Evolutionary conservation across 257 asterid genomes (phyloP).

Genomic region (Cordia subcordata): DNA sequence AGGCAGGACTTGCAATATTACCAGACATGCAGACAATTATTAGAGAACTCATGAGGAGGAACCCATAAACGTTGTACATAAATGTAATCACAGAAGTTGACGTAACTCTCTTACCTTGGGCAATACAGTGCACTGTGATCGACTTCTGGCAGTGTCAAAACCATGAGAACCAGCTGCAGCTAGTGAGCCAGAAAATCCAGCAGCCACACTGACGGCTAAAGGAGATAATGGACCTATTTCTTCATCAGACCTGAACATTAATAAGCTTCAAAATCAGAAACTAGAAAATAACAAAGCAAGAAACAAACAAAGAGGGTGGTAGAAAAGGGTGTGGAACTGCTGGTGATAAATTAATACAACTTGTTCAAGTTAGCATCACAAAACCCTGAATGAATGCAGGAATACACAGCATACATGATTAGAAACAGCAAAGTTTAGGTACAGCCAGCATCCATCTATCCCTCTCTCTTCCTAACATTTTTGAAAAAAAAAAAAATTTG

Average conservation of each 20-base stretch:
- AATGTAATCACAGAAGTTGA: neutral
- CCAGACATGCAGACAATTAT: neutral
- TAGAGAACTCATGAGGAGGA: conserved; percentile 2
- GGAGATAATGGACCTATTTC: conserved; percentile 92
- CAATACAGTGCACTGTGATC: conserved; percentile 74
- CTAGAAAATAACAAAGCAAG: neutral
- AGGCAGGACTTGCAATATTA: neutral
- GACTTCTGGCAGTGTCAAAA: conserved; percentile 82
- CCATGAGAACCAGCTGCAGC: conserved; percentile 98
- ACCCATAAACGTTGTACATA: neutral
- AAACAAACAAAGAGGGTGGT: too few relatives aligned
- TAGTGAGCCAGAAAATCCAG: conserved; percentile 92
- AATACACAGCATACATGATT: neutral
- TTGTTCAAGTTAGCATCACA: neutral
- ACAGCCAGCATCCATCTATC: neutral
- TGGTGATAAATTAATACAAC: neutral
- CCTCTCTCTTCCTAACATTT: neutral
- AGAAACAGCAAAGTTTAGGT: neutral
- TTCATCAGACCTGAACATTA: conserved; percentile 47
- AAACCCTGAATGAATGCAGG: neutral
- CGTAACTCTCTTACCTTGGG: conserved; percentile 58
- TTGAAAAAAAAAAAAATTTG: too few relatives aligned
- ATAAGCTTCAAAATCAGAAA: neutral
- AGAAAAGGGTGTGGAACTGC: neutral
- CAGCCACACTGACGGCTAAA: conserved; percentile 71